Conservation (phyloP, 495 filamentous ascomycete species). For the Rhypophila decipiens region DNA sequence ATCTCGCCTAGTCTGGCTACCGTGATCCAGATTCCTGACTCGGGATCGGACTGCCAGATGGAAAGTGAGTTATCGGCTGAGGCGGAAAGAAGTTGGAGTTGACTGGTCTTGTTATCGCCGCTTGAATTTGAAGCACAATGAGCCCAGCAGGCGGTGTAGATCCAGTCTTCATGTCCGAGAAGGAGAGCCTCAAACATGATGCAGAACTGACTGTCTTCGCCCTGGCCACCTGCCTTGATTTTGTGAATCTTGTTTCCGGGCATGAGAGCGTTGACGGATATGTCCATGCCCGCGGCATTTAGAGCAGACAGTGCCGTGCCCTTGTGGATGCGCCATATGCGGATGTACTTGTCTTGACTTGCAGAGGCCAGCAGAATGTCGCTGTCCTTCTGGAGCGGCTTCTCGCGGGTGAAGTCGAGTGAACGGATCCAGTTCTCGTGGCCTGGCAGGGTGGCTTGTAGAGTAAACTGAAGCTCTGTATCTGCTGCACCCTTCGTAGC, state of each 20-base stretch:
- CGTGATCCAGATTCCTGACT: conserved; percentile 86
- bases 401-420: conserved; percentile 67
- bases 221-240: conserved; percentile 41
- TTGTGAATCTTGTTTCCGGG: conserved; percentile 82
- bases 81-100: conserved; percentile 77
- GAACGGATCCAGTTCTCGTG: conserved; percentile 95
- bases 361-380: conserved; percentile 87
- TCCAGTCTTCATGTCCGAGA: conserved; percentile 96
- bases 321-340: conserved; percentile 80
- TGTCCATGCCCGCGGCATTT: conserved; percentile 33
- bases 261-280: conserved; percentile 43
- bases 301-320: conserved; percentile 55
- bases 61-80: conserved; percentile 94
- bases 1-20: conserved; percentile 83
- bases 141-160: conserved; percentile 79
- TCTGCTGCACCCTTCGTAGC: too few relatives aligned
- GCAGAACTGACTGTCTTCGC: conserved; percentile 55
- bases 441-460: conserved; percentile 72
- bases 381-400: conserved; percentile 29
- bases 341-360: conserved; percentile 95
- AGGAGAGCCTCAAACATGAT: conserved; percentile 92
- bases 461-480: conserved; percentile 48
- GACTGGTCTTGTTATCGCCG: too few relatives aligned
- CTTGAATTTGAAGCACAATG: conserved; percentile 28
- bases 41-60: conserved; percentile 78